Evolutionary conservation across 208 protist genomes (phyloP).

Genomic region (Willaertia magna): DNA sequence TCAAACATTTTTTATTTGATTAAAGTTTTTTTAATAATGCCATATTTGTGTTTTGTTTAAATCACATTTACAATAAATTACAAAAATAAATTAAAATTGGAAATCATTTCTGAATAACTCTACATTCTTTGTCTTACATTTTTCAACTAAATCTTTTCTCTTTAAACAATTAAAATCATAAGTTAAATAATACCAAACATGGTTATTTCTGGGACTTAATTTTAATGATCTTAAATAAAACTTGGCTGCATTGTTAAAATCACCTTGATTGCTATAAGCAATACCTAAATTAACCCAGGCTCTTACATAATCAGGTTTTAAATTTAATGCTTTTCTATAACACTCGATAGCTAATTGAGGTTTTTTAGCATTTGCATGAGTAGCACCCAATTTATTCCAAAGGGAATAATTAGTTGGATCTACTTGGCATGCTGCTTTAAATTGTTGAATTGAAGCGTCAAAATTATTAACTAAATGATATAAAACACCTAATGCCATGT

Average conservation of each 20-base stretch:
- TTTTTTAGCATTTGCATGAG: not conserved
- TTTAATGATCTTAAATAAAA: not conserved
- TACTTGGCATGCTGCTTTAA: not conserved
- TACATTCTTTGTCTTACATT: not conserved
- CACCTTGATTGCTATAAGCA: not conserved
- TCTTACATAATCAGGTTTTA: constrained; percentile 12
- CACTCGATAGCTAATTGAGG: not conserved
- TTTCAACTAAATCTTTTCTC: not conserved
- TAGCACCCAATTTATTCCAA: constrained; percentile 14
- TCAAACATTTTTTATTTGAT: not conserved
- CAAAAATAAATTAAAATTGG: too few relatives aligned
- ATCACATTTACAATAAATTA: too few relatives aligned
- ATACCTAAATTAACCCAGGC: constrained; percentile 16
- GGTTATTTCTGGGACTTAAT: not conserved
- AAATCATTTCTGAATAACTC: not conserved
- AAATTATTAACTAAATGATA: not conserved
- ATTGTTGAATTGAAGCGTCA: not conserved
- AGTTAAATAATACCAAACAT: not conserved
- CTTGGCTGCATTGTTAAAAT: not conserved
- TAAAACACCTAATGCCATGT: not conserved
- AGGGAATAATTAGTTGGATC: not conserved
- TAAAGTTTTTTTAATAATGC: too few relatives aligned
- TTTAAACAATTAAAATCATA: not conserved
- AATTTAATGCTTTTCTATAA: constrained; percentile 5
- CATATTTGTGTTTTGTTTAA: too few relatives aligned